Evolutionary conservation across 73 alveolate species (phyloP), one percentile per base, ranked within the genome.

Genomic region (Blepharisma japonicum): DNA sequence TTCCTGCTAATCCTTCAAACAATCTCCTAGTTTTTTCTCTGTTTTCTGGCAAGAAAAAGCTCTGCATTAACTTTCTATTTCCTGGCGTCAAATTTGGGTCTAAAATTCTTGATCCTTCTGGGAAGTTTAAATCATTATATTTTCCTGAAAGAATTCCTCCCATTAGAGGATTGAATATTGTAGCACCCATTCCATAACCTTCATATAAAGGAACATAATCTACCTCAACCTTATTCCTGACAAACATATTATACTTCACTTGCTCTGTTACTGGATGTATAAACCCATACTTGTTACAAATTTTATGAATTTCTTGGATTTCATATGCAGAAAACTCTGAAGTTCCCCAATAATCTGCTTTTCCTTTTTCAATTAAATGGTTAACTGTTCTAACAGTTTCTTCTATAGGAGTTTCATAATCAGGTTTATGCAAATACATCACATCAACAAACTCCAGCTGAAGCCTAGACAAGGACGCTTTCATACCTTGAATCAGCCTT

Each of bases 261-360:
- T 96, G 97, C 77, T 96, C 99, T 55, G 85, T 96, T 66, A 94
- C 85, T 0, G 99, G 99, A 45, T 85, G 89, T 71, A 74, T 90
- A 68, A 94, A 82, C 6, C 89, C 85, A 68, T 81, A 68, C 46
- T 83, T 84, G 9, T 79, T 91, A 39, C 97, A 89, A 18, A 94
- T 67, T 46, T 80, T 83, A 20, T 83, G 83, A 38, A 98, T 97
- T 84, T 92, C 97, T 51, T 78, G 61, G 55, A 95, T 87, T 55
- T 87, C 84, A 54, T 86, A 85, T 18, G 98, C 95, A 49, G 95
- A 45, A 98, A 98, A 96, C 78, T 94, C 98, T 6, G 98, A 93
- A 0, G 99, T 96, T 21, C 98, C 99, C 99, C 99, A 96, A 84
- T 96, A 96, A 79, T 87, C 89, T 55, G 98, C 97, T 56, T 85